Base-by-base conservation (phyloP, 148 eudicot genomes). In the Arbutus unedo region DNA sequence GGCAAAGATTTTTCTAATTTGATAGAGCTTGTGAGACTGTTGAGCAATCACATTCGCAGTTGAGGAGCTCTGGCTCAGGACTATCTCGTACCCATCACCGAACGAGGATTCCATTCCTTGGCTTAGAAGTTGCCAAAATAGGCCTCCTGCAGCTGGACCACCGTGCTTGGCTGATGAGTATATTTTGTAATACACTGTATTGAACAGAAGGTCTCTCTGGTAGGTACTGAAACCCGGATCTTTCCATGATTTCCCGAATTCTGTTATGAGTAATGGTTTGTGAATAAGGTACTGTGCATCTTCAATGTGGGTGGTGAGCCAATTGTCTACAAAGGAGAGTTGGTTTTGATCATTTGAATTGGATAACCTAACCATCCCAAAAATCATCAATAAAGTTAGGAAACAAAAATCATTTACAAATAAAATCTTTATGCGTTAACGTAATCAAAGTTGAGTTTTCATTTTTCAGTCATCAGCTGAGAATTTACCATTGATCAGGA, bases 41-140 rank as follows among this genome's bases (percentile, higher is more conserved):
- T 91, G 92, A 9, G 92, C 82, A 19, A 94, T 93, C 15, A 94
- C 43, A 81, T 83, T 91, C 8, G 97, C 88, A 23, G 94, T 96
- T 0, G 98, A 93, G 50, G 91, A 77, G 70, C 82, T 84, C 77
- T 89, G 84, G 56, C 91, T 88, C 10, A 97, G 85, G 76, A 92
- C 81, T 19, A 97, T 83, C 43, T 91, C 91, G 18, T 93, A 94
- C 43, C 95, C 98, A 68, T 97, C 99, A 55, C 92, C 74, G 23
- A 85, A 93, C 0, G 92, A 85, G 10, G 71, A 66, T 11, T 92
- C 93, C 87, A 89, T 85, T 2, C 96, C 98, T 80, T 89, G 85
- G 16, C 92, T 84, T 49, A 93, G 55, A 23, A 96, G 96, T 84
- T 94, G 98, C 99, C 99, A 96, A 86, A 94, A 94, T 83, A 96